These are phyloP conservation scores for Ulmus americana DNA, from an alignment of 331 rosid genomes.

Conservation along the genomic window DNA sequence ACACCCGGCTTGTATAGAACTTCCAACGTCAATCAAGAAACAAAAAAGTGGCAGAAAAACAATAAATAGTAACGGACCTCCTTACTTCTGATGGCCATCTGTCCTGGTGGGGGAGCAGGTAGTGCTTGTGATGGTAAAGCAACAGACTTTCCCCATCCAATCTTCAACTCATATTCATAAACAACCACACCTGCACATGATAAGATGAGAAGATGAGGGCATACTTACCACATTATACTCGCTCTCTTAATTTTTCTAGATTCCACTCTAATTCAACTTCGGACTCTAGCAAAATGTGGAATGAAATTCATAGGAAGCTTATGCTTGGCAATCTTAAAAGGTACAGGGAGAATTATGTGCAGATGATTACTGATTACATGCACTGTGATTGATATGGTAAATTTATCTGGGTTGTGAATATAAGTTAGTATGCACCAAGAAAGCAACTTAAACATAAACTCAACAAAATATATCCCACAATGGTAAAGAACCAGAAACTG, in stretches of 20 bases:
- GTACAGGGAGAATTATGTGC: not conserved
- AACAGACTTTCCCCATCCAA: conserved; percentile 99
- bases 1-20: not conserved
- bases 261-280: not conserved
- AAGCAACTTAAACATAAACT: not conserved
- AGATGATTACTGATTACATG: not conserved
- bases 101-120: conserved; percentile 99
- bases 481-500: not conserved
- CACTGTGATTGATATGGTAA: not conserved
- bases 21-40: conserved; percentile 6
- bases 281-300: not conserved
- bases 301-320: not conserved
- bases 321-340: not conserved
- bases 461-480: not conserved
- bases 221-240: not conserved
- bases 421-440: not conserved
- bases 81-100: conserved; percentile 98
- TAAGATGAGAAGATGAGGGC: not conserved
- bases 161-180: conserved; percentile 94
- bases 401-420: not conserved
- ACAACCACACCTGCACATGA: conserved; percentile 85
- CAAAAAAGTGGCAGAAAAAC: not conserved
- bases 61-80: conserved; percentile 51
- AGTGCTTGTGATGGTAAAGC: conserved; percentile 96
- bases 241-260: not conserved